A percentile compares a stretch with the other conserved stretches of the same genome.
These are phyloP conservation scores for Sideroxylon spinosum DNA, from an alignment of 179 eudicot species.

Conservation along the genomic window DNA sequence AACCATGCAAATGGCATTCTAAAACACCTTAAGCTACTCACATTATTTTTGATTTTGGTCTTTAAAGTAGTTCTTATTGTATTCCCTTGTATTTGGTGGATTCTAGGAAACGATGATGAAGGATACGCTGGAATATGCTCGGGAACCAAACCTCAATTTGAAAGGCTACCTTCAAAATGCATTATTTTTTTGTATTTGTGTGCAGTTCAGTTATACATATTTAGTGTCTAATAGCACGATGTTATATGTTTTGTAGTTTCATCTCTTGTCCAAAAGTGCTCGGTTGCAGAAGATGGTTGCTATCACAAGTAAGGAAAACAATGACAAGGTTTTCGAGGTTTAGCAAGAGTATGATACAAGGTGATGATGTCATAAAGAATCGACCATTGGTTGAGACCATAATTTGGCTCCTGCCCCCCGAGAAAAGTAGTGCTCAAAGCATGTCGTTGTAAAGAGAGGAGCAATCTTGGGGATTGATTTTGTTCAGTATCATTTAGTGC, in stretches of 20 bases:
- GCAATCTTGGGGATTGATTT: too few species aligned
- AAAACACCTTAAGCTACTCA: not conserved
- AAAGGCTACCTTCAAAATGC: constrained; percentile 66
- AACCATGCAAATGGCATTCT: not conserved
- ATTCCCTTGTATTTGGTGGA: not conserved
- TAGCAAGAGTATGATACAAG: constrained; percentile 37
- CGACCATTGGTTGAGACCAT: constrained; percentile 45
- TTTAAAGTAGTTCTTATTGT: not conserved
- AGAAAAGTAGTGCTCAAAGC: constrained; percentile 28
- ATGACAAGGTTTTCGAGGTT: constrained; percentile 42
- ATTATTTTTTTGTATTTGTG: not conserved
- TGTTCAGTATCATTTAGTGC: too few species aligned
- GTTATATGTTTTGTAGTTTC: constrained; percentile 38
- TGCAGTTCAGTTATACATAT: not conserved
- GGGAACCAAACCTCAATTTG: constrained; percentile 66
- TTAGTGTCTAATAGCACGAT: not conserved
- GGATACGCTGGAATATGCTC: constrained; percentile 75
- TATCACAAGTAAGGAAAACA: constrained; percentile 37
- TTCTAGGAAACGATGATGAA: constrained; percentile 27
- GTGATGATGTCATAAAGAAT: constrained; percentile 37
- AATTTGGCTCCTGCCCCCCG: constrained; percentile 37
- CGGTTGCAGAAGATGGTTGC: constrained; percentile 54
- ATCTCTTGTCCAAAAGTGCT: constrained; percentile 58
- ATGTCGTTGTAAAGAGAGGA: too few species aligned
- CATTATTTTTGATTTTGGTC: not conserved